phyloP scores from a whole-genome alignment of 2,329 filamentous ascomycete genomes.

The Domatiomyces catenatus region DNA sequence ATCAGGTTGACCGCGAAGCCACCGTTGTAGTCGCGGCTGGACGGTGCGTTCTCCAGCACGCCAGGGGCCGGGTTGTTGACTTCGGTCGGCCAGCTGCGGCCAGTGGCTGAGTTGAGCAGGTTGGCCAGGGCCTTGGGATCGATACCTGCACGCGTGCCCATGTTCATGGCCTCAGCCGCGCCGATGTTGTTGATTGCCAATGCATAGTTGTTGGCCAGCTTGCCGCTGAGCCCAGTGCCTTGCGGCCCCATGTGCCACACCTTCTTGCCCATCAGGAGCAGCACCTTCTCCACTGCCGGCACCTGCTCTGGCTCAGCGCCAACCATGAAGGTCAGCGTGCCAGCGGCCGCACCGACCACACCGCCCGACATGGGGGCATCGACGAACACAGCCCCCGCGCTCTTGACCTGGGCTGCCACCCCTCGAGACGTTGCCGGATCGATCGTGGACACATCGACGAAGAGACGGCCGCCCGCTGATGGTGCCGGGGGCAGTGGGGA shows the following conservation, averaged over 20 bases:
- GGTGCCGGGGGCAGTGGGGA: conserved; percentile 36
- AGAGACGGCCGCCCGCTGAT: conserved; percentile 50
- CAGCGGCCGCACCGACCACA: conserved; percentile 76
- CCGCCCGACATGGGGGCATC: conserved; percentile 97
- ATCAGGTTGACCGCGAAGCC: conserved; percentile 66
- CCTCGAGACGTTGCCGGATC: conserved; percentile 71
- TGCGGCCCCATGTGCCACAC: conserved; percentile 75
- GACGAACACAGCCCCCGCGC: conserved; percentile 50
- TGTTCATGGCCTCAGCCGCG: conserved; percentile 51
- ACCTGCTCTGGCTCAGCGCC: conserved; percentile 50
- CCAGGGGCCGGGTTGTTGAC: conserved; percentile 89
- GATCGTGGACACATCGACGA: conserved; percentile 94
- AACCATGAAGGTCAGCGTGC: conserved; percentile 90
- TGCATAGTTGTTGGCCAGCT: conserved; percentile 94
- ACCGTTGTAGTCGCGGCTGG: conserved; percentile 58
- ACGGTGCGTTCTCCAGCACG: conserved; percentile 61
- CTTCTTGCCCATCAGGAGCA: conserved; percentile 71
- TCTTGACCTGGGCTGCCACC: conserved; percentile 56
- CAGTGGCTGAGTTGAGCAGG: conserved; percentile 85
- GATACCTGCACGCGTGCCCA: conserved; percentile 48
- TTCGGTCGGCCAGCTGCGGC: conserved; percentile 91
- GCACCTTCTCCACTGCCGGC: conserved; percentile 48
- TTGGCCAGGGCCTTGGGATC: conserved; percentile 55
- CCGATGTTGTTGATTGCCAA: conserved; percentile 82
- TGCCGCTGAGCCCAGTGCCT: conserved; percentile 74